Evolutionary conservation across 306 rosid genomes (phyloP).

Genomic region (Cucurbita maxima): DNA sequence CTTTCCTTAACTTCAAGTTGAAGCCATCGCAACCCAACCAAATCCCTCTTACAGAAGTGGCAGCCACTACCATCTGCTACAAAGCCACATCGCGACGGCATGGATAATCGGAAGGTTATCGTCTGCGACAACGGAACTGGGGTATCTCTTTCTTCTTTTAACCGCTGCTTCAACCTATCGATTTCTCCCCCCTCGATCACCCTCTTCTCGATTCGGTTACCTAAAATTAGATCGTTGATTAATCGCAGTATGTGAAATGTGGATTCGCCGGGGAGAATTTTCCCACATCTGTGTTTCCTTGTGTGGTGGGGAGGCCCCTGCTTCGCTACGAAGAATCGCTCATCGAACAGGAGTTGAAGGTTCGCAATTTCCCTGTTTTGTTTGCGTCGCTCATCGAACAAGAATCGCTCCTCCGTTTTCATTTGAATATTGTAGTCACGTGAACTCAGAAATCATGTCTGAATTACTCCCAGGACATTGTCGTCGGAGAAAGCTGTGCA

Average conservation of each 20-base stretch:
- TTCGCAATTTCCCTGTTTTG: slow-evolving; percentile 3
- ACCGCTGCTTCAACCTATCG: neutral
- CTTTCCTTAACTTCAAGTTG: neutral
- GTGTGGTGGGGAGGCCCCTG: slow-evolving; percentile 96
- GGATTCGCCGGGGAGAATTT: slow-evolving; percentile 97
- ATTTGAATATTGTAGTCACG: neutral
- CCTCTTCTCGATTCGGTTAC: neutral
- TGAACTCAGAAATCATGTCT: neutral
- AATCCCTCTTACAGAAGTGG: neutral
- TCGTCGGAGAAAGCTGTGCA: slow-evolving; percentile 89
- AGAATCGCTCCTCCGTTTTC: too few relatives aligned
- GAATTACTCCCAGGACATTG: slow-evolving; percentile 44
- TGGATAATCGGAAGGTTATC: slow-evolving; percentile 78
- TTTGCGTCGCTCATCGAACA: too few relatives aligned
- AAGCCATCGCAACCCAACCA: neutral
- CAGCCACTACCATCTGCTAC: neutral
- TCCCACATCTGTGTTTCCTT: slow-evolving; percentile 89
- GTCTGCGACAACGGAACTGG: slow-evolving; percentile 99
- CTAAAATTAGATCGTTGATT: neutral
- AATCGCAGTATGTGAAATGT: slow-evolving; percentile 82
- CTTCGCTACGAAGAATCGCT: slow-evolving; percentile 97
- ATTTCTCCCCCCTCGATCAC: neutral
- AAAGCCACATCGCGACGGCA: slow-evolving; percentile 7
- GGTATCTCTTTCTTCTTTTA: slow-evolving; percentile 19
- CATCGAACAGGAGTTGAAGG: slow-evolving; percentile 78